Conservation (phyloP, 495 filamentous ascomycete genomes). For the Tetracladium marchalianum region DNA sequence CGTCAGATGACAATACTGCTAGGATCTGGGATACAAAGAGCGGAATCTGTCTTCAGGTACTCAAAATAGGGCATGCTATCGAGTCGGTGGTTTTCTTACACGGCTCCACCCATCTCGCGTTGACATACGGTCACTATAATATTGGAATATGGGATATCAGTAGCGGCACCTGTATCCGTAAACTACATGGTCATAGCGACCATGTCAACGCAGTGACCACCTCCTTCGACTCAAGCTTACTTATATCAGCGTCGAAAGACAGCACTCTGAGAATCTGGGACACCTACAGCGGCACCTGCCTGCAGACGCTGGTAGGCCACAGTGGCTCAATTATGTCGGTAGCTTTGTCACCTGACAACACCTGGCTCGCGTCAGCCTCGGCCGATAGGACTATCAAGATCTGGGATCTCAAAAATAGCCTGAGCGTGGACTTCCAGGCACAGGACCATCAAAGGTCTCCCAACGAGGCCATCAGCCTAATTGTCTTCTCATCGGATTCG, state of each 20-base stretch:
- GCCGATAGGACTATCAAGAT: not conserved
- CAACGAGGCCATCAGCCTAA: no score
- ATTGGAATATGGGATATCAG: constrained; percentile 22
- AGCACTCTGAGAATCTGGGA: constrained; percentile 9
- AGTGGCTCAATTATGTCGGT: not conserved
- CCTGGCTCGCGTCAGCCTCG: not conserved
- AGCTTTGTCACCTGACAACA: constrained; percentile 10
- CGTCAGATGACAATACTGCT: not conserved
- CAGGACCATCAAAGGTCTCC: no score
- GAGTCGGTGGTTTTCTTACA: no score
- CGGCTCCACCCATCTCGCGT: constrained; percentile 1
- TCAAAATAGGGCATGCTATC: no score
- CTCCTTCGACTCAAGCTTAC: constrained; percentile 13
- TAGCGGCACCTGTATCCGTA: constrained; percentile 14
- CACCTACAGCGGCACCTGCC: constrained; percentile 1
- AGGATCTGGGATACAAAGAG: constrained; percentile 22
- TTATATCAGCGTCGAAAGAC: constrained; percentile 3
- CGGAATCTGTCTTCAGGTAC: constrained; percentile 16
- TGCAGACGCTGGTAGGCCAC: constrained; percentile 15
- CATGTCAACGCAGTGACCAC: constrained; percentile 14
- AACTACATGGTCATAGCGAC: constrained; percentile 15
- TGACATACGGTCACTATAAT: no score
- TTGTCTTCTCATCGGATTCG: no score
- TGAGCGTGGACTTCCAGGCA: no score
- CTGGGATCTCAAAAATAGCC: not conserved